Percentiles rank a stretch among this genome's conserved stretches.
Conservation (phyloP, 345 rosid species). For the Eucalyptus erythrocorys region DNA sequence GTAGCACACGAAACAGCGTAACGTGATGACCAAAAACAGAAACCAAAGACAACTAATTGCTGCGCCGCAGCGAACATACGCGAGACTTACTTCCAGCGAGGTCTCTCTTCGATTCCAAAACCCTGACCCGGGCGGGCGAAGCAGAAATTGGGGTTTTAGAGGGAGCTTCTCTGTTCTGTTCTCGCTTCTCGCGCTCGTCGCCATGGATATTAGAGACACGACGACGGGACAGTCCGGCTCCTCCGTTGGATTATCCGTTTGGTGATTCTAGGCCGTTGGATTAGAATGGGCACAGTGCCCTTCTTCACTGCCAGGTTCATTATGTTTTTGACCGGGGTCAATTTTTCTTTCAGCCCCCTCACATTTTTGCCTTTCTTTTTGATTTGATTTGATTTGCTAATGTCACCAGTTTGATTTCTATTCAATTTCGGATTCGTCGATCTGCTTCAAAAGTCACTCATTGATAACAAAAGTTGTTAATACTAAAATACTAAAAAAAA, state of each 20-base stretch:
- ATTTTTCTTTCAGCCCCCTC: neutral
- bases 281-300: neutral
- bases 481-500: neutral
- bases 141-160: neutral
- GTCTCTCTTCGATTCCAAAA: neutral
- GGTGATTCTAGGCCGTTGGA: neutral
- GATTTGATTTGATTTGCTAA: too few species aligned
- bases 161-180: neutral
- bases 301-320: neutral
- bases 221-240: neutral
- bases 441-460: too few species aligned
- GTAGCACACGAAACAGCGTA: neutral
- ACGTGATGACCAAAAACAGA: neutral
- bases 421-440: too few species aligned
- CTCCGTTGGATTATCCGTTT: neutral
- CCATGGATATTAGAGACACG: neutral
- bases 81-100: neutral
- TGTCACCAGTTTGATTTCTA: too few species aligned
- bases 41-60: neutral
- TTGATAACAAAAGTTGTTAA: neutral
- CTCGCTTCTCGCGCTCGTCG: neutral
- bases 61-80: neutral
- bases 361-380: neutral
- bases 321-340: neutral
- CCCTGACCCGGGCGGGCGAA: neutral